phyloP scores from a whole-genome alignment of 148 eudicot genomes.

The Camellia granthamiana region DNA sequence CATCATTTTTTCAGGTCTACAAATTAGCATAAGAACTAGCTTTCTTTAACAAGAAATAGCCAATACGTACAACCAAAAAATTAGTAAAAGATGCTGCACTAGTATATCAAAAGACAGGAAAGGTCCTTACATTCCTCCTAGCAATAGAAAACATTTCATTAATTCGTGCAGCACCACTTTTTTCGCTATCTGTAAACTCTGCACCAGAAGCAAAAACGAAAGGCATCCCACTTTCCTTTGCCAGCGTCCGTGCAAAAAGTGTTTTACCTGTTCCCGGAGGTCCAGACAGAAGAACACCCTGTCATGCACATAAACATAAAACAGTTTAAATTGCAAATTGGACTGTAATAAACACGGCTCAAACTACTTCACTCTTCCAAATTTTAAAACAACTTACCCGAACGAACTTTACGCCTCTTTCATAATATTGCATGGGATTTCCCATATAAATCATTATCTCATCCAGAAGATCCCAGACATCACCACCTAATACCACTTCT shows the following conservation, averaged over 20 bases:
- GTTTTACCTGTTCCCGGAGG: slow-evolving; percentile 99
- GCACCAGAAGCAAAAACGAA: slow-evolving; percentile 98
- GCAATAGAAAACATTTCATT: slow-evolving; percentile 79
- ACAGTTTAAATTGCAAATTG: neutral
- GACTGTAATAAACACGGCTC: neutral
- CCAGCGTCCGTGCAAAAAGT: slow-evolving; percentile 80
- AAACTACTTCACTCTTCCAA: neutral
- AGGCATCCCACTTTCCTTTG: slow-evolving; percentile 91
- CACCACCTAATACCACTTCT: slow-evolving; percentile 95
- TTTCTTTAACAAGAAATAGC: neutral
- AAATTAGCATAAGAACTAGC: neutral
- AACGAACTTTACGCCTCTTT: slow-evolving; percentile 75
- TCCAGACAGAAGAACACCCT: slow-evolving; percentile 94
- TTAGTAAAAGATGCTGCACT: neutral
- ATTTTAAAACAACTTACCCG: slow-evolving; percentile 47
- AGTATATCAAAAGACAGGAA: neutral
- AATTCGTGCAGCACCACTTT: slow-evolving; percentile 85
- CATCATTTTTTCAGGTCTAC: neutral
- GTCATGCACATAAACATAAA: slow-evolving; percentile 17
- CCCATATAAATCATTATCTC: slow-evolving; percentile 88
- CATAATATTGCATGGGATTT: slow-evolving; percentile 88
- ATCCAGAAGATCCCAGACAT: slow-evolving; percentile 94
- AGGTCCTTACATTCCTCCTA: slow-evolving; percentile 71
- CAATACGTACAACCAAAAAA: no score
- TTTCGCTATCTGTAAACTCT: slow-evolving; percentile 93